Base-by-base conservation (phyloP, 139 green algal genomes). In the Auxenochlorella protothecoides region DNA sequence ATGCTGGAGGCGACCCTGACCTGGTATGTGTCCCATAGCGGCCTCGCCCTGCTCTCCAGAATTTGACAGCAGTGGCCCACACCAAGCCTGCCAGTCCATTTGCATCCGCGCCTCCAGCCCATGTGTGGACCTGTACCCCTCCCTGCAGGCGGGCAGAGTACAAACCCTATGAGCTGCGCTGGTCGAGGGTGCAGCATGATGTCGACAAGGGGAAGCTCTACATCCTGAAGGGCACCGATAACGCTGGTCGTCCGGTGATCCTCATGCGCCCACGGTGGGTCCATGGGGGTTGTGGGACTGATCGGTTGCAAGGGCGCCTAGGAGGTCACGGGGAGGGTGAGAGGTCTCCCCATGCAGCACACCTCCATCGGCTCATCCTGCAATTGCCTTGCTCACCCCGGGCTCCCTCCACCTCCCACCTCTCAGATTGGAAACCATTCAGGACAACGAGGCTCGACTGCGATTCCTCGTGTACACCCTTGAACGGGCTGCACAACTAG, bases 381-480 rank as follows among this genome's bases (percentile, higher is more conserved):
- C 57, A 11, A 62, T 62, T 11, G 9, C 11, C 11, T 62, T 11
- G 9, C 57, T 62, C 57, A 62, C 57, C 9, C 9, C 57, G 57
- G 9, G 9, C 2, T 3, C 9, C 9, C 57, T 62, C 57, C 57
- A 11, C 5, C 59, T 53, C 55, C 27, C 13, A 12, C 5, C 14
- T 6, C 15, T 44, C 72, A 76, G 72, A 44, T 57, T 71, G 55
- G 72, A 76, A 55, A 15, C 14, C 15, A 65, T 55, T 13, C 66
- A 71, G 51, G 70, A 79, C 65, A 63, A 70, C 55, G 78, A 79
- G 12, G 59, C 70, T 27, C 72, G 69, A 65, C 76, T 95, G 27
- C 81, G 83, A 56, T 90, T 81, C 66, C 81, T 95, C n/a, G 86
- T 95, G 52, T 95, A 95, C 81, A 82, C 74, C 52, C 77, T 95